A percentile compares a stretch with the other conserved stretches of the same genome.
Evolutionary conservation across 495 filamentous ascomycete genomes (phyloP).

Genomic region (Annulohypoxylon maeteangense): DNA sequence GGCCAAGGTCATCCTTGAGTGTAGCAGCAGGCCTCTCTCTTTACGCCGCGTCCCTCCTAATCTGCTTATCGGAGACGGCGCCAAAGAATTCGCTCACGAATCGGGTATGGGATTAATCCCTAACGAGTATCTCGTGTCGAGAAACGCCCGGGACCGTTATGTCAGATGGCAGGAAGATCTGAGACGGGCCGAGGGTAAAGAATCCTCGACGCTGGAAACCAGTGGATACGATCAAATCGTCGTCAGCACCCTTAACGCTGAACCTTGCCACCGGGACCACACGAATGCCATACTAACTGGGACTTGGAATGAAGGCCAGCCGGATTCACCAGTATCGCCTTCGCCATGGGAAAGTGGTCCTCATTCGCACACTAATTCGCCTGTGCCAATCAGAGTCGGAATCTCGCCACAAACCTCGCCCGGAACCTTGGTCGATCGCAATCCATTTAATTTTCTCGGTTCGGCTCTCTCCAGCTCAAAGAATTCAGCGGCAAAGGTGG

Average conservation of each 20-base stretch:
- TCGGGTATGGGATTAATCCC: conserved; percentile 74
- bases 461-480: conserved; percentile 14
- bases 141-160: conserved; percentile 77
- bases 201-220: conserved; percentile 22
- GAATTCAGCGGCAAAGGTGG: conserved; percentile 2
- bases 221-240: conserved; percentile 41
- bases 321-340: conserved; percentile 51
- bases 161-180: conserved; percentile 81
- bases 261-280: conserved; percentile 54
- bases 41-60: conserved; percentile 92
- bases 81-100: conserved; percentile 83
- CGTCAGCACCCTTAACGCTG: conserved; percentile 27
- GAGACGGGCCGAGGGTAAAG: conserved; percentile 59
- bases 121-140: conserved; percentile 78
- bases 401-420: conserved; percentile 11
- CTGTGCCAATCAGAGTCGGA: not conserved
- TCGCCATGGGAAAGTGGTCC: conserved; percentile 15
- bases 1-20: conserved; percentile 83
- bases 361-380: conserved; percentile 4
- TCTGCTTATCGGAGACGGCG: conserved; percentile 85
- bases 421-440: conserved; percentile 12
- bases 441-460: conserved; percentile 27
- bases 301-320: conserved; percentile 70
- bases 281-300: conserved; percentile 63
- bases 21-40: conserved; percentile 74